Evolutionary conservation across 805 yeast genomes (phyloP), one percentile per base, ranked within the genome.

Genomic region (Candida endomychidarum): DNA sequence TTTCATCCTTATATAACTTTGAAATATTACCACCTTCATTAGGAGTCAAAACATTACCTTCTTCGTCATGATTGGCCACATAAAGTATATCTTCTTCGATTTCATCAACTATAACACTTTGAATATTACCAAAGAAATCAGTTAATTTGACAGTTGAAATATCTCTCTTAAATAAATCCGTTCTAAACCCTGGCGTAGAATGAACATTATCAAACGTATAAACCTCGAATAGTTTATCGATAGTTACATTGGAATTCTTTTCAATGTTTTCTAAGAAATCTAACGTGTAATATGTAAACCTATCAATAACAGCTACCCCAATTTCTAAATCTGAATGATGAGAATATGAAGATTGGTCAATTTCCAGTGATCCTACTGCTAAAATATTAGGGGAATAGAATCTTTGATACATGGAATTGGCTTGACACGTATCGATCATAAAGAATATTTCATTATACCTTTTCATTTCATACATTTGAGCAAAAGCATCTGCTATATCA

Each of bases 401-500:
- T 55, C 84, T 78, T 42, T 95, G 83, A 65, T 85, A 93, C 99
- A 93, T 91, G 11, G 99, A 88, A 63, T 91, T 93, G 18, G 99
- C 99, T 69, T 93, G 99, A 58, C 99, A 93, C 0, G 99, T 93
- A 61, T 93, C 99, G 48, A 93, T 85, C 98, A 93, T 93, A 65
- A 93, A 93, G 57, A 93, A 80, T 23, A 93, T 86, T 67, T 93
- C 98, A 52, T 90, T 89, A 68, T 93, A 93, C 41, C 99, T 74
- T 51, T 86, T 85, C 77, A 90, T 90, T 59, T 91, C 96, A 67
- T 87, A 80, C 99, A 93, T 93, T 60, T 93, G 97, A 38, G 80
- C 95, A 65, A 93, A 87, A 2, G 98, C 98, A 64, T 93, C 96
- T 1, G 99, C 98, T 46, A 93, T 77, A 63, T 93, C 99, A 66